Conservation (phyloP, 768 basidiomycete species). For the Boletus rex-veris region DNA sequence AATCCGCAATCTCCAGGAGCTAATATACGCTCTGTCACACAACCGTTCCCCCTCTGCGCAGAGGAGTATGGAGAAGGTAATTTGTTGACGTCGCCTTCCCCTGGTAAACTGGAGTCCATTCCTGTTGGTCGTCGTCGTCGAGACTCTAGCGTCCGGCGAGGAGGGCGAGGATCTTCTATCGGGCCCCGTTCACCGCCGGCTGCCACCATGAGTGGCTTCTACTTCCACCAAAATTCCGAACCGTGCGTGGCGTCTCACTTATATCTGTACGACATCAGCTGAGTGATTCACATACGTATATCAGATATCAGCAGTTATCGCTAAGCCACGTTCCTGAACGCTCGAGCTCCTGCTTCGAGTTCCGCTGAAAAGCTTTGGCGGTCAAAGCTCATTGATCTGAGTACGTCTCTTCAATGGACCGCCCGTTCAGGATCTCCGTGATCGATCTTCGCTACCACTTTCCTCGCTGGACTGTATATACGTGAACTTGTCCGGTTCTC, state of each 20-base stretch:
- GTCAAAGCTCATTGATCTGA: not conserved
- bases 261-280: not conserved
- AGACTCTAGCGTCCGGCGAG: slow-evolving; percentile 46
- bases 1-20: slow-evolving; percentile 54
- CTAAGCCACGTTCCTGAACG: slow-evolving; percentile 74
- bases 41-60: slow-evolving; percentile 34
- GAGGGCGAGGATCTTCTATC: slow-evolving; percentile 46
- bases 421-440: slow-evolving; percentile 4
- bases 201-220: slow-evolving; percentile 86
- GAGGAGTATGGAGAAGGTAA: slow-evolving; percentile 27
- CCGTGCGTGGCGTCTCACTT: slow-evolving; percentile 58
- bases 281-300: slow-evolving; percentile 6
- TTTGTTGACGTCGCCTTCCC: slow-evolving; percentile 30
- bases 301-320: slow-evolving; percentile 85
- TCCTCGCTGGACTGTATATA: slow-evolving; percentile 12
- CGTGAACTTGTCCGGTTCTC: slow-evolving; percentile 10
- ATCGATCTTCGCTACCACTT: not conserved
- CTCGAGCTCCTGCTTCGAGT: slow-evolving; percentile 78
- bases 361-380: slow-evolving; percentile 51
- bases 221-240: slow-evolving; percentile 90
- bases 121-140: slow-evolving; percentile 36
- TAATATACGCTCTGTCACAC: slow-evolving; percentile 32
- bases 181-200: slow-evolving; percentile 46
- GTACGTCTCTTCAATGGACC: not conserved
- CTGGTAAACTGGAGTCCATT: slow-evolving; percentile 37